Evolutionary conservation across 176 grass and related monocot genomes (phyloP).

Genomic region (Canna indica): DNA sequence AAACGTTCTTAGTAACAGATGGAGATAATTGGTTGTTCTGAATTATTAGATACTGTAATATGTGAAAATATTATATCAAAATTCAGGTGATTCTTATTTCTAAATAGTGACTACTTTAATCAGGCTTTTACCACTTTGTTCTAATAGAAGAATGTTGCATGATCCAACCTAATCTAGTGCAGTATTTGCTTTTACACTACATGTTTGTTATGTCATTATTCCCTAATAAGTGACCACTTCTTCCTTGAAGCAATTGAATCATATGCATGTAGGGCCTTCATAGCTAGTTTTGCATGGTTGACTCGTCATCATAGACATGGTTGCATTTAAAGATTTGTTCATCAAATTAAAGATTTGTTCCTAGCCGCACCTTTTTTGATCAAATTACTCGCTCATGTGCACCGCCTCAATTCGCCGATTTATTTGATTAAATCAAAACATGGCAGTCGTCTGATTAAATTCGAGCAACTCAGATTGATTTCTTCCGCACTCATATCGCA

Average conservation of each 20-base stretch:
- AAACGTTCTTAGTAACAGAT: background rate
- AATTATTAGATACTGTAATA: too few relatives aligned
- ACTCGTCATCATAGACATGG: background rate
- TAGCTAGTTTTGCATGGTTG: background rate
- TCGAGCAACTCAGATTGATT: too few relatives aligned
- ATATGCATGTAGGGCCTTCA: too few relatives aligned
- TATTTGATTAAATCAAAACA: too few relatives aligned
- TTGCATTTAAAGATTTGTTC: background rate
- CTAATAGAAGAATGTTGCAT: background rate
- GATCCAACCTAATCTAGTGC: background rate
- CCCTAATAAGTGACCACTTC: background rate
- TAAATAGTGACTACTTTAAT: background rate
- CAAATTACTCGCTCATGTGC: background rate
- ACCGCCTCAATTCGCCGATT: too few relatives aligned
- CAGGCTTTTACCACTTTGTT: background rate
- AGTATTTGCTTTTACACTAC: background rate
- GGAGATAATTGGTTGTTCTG: background rate
- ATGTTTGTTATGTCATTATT: background rate
- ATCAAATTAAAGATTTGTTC: too few relatives aligned
- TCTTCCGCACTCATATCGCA: too few relatives aligned
- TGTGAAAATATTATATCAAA: background rate
- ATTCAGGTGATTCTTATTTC: background rate
- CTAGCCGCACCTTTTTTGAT: too few relatives aligned
- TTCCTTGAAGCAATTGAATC: background rate
- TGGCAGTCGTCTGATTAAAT: too few relatives aligned